Conservation (phyloP, 768 basidiomycete species). For the Russula sp. region DNA sequence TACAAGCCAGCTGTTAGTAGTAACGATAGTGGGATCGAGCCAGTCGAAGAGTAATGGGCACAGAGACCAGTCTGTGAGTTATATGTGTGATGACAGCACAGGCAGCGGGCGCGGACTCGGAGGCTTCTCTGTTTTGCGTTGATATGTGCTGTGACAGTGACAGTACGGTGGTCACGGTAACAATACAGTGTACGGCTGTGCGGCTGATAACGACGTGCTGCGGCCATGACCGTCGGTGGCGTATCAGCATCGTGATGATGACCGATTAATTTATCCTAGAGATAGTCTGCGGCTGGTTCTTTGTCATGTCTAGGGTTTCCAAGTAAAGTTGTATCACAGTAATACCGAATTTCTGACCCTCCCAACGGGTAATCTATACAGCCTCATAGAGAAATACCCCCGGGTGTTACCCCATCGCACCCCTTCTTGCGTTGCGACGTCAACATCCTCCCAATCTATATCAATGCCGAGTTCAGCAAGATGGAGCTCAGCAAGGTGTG, state of each 20-base stretch:
- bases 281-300: not conserved
- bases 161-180: too few relatives aligned
- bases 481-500: conserved; percentile 77
- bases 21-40: not conserved
- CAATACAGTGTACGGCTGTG: too few relatives aligned
- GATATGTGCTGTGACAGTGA: too few relatives aligned
- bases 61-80: conserved; percentile 21
- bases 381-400: conserved; percentile 70
- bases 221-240: too few relatives aligned
- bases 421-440: conserved; percentile 49
- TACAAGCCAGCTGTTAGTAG: conserved; percentile 9
- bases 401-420: conserved; percentile 73
- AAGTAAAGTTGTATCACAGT: not conserved
- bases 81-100: too few relatives aligned
- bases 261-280: too few relatives aligned
- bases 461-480: conserved; percentile 75
- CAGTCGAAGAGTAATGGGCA: not conserved
- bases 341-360: conserved; percentile 29
- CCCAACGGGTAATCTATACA: conserved; percentile 61
- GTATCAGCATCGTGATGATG: too few relatives aligned
- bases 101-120: too few relatives aligned
- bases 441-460: conserved; percentile 77
- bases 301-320: not conserved
- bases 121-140: too few relatives aligned
- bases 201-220: too few relatives aligned